Conservation (phyloP, 345 rosid species). For the Salix koriyanagi region DNA sequence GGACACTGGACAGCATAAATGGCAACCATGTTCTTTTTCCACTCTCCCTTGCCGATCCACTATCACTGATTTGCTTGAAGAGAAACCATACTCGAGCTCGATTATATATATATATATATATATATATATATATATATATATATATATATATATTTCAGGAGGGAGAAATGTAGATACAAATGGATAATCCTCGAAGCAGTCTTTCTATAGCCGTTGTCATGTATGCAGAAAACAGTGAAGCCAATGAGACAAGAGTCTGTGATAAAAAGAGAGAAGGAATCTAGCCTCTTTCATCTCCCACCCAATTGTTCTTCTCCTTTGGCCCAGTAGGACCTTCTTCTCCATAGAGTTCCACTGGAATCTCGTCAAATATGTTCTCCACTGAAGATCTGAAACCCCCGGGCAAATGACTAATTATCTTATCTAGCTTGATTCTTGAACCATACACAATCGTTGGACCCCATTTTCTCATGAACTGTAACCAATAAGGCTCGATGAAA, state of each 20-base stretch:
- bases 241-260: background rate
- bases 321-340: constrained; percentile 96
- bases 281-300: constrained; percentile 80
- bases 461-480: constrained; percentile 85
- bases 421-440: constrained; percentile 56
- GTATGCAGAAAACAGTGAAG: background rate
- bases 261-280: background rate
- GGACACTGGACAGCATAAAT: too few species aligned
- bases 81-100: background rate
- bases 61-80: background rate
- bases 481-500: constrained; percentile 62
- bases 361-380: constrained; percentile 33
- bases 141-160: background rate
- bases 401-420: constrained; percentile 45
- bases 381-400: constrained; percentile 30
- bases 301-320: constrained; percentile 87
- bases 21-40: background rate
- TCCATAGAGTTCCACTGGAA: constrained; percentile 61
- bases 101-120: background rate
- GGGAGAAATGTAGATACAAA: background rate
- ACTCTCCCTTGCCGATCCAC: background rate
- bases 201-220: background rate
- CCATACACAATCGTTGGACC: constrained; percentile 64
- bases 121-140: too few species aligned
- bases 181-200: background rate